These are phyloP conservation scores for Grosmannia serpens DNA, from an alignment of 2,329 filamentous ascomycete genomes.

Conservation along the genomic window DNA sequence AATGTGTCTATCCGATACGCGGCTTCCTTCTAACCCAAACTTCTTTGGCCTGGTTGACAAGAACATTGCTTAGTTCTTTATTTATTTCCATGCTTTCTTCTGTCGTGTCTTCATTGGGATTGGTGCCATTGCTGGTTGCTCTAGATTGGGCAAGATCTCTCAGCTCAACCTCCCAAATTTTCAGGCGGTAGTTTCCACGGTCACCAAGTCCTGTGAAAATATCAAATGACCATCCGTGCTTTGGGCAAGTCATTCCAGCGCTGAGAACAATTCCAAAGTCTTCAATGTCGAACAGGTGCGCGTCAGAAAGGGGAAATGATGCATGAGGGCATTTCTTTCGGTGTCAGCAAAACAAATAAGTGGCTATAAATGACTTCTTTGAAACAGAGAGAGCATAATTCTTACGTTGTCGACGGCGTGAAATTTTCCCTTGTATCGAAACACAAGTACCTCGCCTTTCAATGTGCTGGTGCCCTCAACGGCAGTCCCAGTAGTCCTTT, in stretches of 20 bases:
- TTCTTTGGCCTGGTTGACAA: constrained; percentile 13
- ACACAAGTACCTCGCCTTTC: constrained; percentile 53
- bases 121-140: background rate
- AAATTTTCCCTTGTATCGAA: constrained; percentile 51
- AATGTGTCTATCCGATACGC: constrained; percentile 18
- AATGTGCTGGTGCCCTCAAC: constrained; percentile 25
- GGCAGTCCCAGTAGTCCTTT: constrained; percentile 23
- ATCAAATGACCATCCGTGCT: constrained; percentile 63
- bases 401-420: constrained; percentile 58
- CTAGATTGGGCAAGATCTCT: constrained; percentile 18
- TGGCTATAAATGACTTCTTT: too few species aligned
- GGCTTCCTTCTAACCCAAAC: constrained; percentile 34
- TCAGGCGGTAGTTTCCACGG: constrained; percentile 48
- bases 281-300: constrained; percentile 57
- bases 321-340: constrained; percentile 56
- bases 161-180: constrained; percentile 52
- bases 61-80: too few species aligned
- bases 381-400: background rate
- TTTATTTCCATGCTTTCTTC: background rate
- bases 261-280: constrained; percentile 51
- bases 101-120: background rate
- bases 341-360: background rate
- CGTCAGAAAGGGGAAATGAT: constrained; percentile 52
- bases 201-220: constrained; percentile 51
- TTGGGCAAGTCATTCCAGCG: constrained; percentile 53